Conservation (phyloP, 148 eudicot genomes). For the Vaccinium myrtillus region DNA sequence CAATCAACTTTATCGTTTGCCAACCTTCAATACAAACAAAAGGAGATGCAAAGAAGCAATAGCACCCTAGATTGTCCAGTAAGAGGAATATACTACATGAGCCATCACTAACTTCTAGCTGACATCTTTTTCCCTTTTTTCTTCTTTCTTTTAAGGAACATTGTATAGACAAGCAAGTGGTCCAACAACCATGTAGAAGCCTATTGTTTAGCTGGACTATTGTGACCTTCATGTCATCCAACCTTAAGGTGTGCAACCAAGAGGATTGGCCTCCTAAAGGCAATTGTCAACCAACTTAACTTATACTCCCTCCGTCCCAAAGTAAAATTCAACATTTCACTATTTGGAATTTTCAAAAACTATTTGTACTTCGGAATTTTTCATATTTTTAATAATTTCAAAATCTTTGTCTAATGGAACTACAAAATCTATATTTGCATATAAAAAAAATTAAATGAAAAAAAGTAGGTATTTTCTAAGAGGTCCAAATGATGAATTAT, state of each 20-base stretch:
- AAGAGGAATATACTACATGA: not conserved
- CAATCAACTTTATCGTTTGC: not conserved
- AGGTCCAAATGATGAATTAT: no score
- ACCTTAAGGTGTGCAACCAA: not conserved
- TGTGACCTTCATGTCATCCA: not conserved
- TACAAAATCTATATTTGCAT: no score
- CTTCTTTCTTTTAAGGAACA: not conserved
- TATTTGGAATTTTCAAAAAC: no score
- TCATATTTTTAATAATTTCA: no score
- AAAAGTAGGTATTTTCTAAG: no score
- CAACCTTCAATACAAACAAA: constrained; percentile 2
- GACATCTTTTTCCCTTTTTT: not conserved
- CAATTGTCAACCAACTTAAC: not conserved
- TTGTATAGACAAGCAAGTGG: not conserved
- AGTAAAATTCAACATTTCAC: no score
- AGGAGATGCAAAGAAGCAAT: not conserved
- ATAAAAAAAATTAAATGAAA: no score
- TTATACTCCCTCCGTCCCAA: not conserved
- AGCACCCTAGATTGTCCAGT: not conserved
- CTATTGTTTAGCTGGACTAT: not conserved
- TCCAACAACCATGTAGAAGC: not conserved
- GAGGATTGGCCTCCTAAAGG: not conserved
- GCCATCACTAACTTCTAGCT: not conserved
- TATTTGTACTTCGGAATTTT: no score
- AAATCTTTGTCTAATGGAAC: no score